Conservation (phyloP, 768 basidiomycete species). For the Ramaria sp. region DNA sequence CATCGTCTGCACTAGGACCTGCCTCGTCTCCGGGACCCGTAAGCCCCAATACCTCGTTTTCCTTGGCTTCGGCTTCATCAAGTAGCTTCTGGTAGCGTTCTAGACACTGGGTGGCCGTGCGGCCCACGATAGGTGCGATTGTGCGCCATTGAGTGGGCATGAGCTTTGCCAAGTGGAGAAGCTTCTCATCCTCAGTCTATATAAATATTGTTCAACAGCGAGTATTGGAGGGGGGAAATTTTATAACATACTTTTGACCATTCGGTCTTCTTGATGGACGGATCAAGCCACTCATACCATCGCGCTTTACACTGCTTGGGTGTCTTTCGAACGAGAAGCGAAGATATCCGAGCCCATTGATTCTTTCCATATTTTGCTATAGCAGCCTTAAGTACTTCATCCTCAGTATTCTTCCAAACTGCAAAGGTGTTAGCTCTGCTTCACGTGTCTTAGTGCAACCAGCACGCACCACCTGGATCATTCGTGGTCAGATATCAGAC, state of each 20-base stretch:
- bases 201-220: background rate
- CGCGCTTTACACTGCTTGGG: constrained; percentile 99
- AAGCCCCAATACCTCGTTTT: constrained; percentile 88
- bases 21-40: constrained; percentile 73
- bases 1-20: constrained; percentile 87
- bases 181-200: constrained; percentile 96
- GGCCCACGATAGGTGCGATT: constrained; percentile 95
- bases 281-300: constrained; percentile 99
- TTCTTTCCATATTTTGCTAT: constrained; percentile 97
- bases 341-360: constrained; percentile 98
- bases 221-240: background rate
- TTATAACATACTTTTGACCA: constrained; percentile 79
- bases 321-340: constrained; percentile 93
- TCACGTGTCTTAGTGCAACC: background rate
- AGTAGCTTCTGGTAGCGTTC: constrained; percentile 97
- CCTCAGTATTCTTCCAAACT: constrained; percentile 75
- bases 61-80: constrained; percentile 95
- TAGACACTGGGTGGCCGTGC: constrained; percentile 94
- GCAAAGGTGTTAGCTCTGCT: background rate
- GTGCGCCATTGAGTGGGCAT: constrained; percentile 99
- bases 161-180: constrained; percentile 92
- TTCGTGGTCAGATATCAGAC: background rate
- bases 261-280: constrained; percentile 98
- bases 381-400: constrained; percentile 98
- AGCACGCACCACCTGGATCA: constrained; percentile 5